Base-by-base conservation (phyloP, 495 filamentous ascomycete species). In the Xylaria intraflava region DNA sequence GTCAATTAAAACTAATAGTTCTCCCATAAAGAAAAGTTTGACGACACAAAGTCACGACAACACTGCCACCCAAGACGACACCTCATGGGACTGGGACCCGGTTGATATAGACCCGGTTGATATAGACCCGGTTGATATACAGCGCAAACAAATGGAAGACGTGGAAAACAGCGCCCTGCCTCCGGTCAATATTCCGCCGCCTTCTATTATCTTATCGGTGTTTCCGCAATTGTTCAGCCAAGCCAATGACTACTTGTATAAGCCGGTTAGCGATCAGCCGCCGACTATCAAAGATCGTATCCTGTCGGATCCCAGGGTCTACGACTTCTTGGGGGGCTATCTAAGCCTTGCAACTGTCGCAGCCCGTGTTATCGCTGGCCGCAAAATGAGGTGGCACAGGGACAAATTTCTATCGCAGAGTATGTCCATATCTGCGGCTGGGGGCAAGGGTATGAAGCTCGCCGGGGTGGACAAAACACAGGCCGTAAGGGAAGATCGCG, bases 151-250 rank as follows among this genome's bases (percentile, higher is more conserved):
- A 19, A 43, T 53, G 31, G 33, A 41, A 14, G 51, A 58, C 30
- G 30, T 57, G 23, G 43, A 57, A 49, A 59, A 66, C 33, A 59
- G 66, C 26, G 62, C 66, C 20, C 66, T 73, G 30, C 88, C 89
- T 6, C 90, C 90, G 49, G 88, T 85, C 8, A 95, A 95, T 66
- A 82, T 96, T 3, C 92, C 93, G 17, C 90, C 93, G 1, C 94
- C 94, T 7, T 86, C 87, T 14, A 73, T 93, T 42, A 72, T 97
- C 5, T 76, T 98, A 22, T 77, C 88, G 31, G 65, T 89, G 9
- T 88, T 96, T 62, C 80, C 87, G 23, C 67, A 75, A 11, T 64
- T 89, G 6, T 77, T 93, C 55, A 74, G 82, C 19, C 69, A 82
- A 7, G 76, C 79, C 22, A 68, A 72, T 41, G 61, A 67, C 2